Percentiles rank a stretch among this genome's conserved stretches.
phyloP scores from a whole-genome alignment of 2,329 filamentous ascomycete species.

The Epichloe sibirici region DNA sequence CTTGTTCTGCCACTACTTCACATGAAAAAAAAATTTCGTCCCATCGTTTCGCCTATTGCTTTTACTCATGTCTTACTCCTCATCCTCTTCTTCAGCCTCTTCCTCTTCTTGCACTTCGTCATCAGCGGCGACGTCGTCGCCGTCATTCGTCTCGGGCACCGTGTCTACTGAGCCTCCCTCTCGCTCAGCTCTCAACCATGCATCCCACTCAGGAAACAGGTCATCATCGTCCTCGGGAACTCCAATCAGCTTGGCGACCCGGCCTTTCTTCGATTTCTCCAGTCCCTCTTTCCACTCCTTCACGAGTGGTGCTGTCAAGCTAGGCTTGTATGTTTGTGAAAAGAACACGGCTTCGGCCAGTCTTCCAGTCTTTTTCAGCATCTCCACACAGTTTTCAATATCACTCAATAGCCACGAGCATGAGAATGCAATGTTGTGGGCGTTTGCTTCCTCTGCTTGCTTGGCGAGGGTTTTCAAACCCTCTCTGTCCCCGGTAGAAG shows the following conservation, averaged over 20 bases:
- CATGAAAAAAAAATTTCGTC: neutral
- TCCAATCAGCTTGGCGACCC: conserved; percentile 73
- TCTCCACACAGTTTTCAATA: conserved; percentile 65
- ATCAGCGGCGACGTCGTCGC: conserved; percentile 5
- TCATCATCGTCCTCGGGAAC: conserved; percentile 74
- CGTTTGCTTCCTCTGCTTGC: conserved; percentile 63
- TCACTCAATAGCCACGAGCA: conserved; percentile 81
- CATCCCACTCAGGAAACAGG: conserved; percentile 93
- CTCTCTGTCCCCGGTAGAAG: conserved; percentile 65
- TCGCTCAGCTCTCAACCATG: conserved; percentile 71
- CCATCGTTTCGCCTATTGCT: conserved; percentile 3
- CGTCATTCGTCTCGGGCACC: neutral
- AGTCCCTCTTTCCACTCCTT: conserved; percentile 70
- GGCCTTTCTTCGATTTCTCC: conserved; percentile 74
- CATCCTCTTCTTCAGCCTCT: conserved; percentile 12
- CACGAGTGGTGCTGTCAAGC: conserved; percentile 54
- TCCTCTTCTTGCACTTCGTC: conserved; percentile 11
- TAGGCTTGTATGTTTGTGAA: conserved; percentile 91
- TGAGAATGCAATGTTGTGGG: conserved; percentile 89
- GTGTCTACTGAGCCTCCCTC: conserved; percentile 40
- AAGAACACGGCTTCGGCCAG: conserved; percentile 81
- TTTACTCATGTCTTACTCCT: conserved; percentile 13
- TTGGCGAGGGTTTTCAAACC: conserved; percentile 61
- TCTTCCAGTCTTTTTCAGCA: conserved; percentile 68
- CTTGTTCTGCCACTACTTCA: neutral